These are phyloP conservation scores for Dictyostelium brefeldianum DNA, from an alignment of 78 protist species.

Conservation along the genomic window DNA sequence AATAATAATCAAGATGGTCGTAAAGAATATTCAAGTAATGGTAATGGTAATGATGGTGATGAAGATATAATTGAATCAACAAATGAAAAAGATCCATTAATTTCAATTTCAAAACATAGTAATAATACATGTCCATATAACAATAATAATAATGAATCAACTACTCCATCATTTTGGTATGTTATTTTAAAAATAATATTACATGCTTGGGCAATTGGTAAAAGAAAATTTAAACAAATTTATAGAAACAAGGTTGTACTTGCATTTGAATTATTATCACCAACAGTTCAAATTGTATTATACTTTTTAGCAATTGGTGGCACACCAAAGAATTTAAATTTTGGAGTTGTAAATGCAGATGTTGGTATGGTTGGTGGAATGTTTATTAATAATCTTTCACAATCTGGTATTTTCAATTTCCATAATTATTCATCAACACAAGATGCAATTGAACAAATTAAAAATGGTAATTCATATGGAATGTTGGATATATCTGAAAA, in stretches of 20 bases:
- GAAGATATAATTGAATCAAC: background rate
- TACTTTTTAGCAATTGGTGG: constrained; percentile 58
- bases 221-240: constrained; percentile 40
- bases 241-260: constrained; percentile 44
- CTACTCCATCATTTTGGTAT: background rate
- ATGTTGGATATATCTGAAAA: constrained; percentile 6
- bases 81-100: background rate
- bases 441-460: constrained; percentile 23
- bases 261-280: constrained; percentile 43
- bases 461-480: constrained; percentile 34
- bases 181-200: background rate
- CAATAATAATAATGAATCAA: background rate
- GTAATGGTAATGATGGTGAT: background rate
- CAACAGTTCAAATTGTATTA: constrained; percentile 57
- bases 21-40: background rate
- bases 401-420: background rate
- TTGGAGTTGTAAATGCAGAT: constrained; percentile 61
- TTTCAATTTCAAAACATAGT: background rate
- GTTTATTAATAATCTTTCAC: background rate
- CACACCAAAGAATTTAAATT: constrained; percentile 44
- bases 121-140: background rate
- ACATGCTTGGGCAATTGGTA: constrained; percentile 29
- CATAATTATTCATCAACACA: constrained; percentile 4
- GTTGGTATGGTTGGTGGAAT: background rate
- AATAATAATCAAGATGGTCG: too few relatives aligned